A percentile compares a stretch with the other conserved stretches of the same genome.
These are phyloP conservation scores for Coemansia sp. DNA, from an alignment of 192 early-diverging fungal genomes.

Conservation along the genomic window DNA sequence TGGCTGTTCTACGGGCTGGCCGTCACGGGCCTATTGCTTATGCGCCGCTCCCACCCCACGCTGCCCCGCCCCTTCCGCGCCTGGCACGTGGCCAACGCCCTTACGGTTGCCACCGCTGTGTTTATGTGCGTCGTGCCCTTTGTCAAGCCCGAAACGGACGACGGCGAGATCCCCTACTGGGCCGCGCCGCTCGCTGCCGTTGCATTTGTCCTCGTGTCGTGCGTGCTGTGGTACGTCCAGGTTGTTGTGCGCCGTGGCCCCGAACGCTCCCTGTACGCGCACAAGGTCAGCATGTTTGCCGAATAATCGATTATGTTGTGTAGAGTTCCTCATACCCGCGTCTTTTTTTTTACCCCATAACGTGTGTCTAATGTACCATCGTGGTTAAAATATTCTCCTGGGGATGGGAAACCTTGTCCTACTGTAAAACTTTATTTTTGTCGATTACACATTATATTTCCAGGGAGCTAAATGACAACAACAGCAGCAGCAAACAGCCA, in stretches of 20 bases:
- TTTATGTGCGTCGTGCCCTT: slow-evolving; percentile 45
- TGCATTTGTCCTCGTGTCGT: slow-evolving; percentile 33
- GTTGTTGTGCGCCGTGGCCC: slow-evolving; percentile 19
- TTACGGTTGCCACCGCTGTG: slow-evolving; percentile 23
- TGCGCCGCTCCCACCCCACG: slow-evolving; percentile 38
- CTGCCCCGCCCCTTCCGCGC: slow-evolving; percentile 50
- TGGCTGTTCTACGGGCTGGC: slow-evolving; percentile 57
- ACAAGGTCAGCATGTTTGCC: too few relatives aligned
- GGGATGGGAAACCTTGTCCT: too few relatives aligned
- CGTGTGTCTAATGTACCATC: too few relatives aligned
- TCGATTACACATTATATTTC: too few relatives aligned
- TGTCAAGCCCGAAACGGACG: slow-evolving; percentile 10
- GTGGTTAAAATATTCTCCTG: too few relatives aligned
- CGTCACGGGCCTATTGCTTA: slow-evolving; percentile 54
- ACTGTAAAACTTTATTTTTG: too few relatives aligned
- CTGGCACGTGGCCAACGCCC: slow-evolving; percentile 30
- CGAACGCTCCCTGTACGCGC: slow-evolving; percentile 10
- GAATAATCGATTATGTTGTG: too few relatives aligned
- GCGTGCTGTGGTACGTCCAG: slow-evolving; percentile 44
- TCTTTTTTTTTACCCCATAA: too few relatives aligned
- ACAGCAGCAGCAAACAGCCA: not conserved
- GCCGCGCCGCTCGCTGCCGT: slow-evolving; percentile 37
- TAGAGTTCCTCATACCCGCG: too few relatives aligned
- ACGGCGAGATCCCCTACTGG: slow-evolving; percentile 42
- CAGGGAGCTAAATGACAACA: too few relatives aligned